phyloP scores from a whole-genome alignment of 139 green algal genomes.

The Chlorella vulgaris region DNA sequence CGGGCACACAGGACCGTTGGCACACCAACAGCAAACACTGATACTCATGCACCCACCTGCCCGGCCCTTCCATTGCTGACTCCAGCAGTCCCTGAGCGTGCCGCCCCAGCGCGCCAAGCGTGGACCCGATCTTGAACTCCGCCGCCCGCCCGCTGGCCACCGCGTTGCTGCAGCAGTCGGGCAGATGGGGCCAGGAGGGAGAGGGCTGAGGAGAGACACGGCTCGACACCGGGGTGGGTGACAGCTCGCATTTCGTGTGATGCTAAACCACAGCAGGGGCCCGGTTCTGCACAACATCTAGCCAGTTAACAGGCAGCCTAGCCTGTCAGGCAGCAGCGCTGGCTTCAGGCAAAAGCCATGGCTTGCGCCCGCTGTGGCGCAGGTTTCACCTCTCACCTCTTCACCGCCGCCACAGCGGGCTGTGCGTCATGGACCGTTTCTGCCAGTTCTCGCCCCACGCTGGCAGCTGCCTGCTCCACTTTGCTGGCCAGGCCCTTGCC shows the following conservation, averaged over 20 bases:
- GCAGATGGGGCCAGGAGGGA: too few species aligned
- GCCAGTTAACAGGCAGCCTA: too few species aligned
- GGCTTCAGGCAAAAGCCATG: too few species aligned
- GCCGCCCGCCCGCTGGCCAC: not conserved
- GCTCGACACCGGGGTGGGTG: too few species aligned
- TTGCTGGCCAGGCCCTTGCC: not conserved
- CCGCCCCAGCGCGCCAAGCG: slow-evolving; percentile 10
- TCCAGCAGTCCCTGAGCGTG: slow-evolving; percentile 20
- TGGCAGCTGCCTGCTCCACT: slow-evolving; percentile 14
- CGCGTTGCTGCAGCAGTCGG: slow-evolving; percentile 15
- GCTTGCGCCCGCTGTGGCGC: too few species aligned
- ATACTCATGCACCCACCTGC: not conserved
- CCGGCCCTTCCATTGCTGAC: not conserved
- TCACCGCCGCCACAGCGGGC: not conserved
- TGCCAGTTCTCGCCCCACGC: slow-evolving; percentile 15
- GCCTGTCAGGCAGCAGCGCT: too few species aligned
- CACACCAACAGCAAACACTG: not conserved
- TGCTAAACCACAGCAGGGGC: too few species aligned
- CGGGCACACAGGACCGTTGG: too few species aligned
- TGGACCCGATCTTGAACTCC: slow-evolving; percentile 13
- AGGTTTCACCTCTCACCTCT: not conserved
- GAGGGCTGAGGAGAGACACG: too few species aligned
- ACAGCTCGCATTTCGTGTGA: too few species aligned
- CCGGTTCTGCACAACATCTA: too few species aligned
- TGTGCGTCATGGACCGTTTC: slow-evolving; percentile 22